A percentile compares a stretch with the other conserved stretches of the same genome.
Evolutionary conservation across 495 filamentous ascomycete genomes (phyloP).

Genomic region (Daldinia grandis): DNA sequence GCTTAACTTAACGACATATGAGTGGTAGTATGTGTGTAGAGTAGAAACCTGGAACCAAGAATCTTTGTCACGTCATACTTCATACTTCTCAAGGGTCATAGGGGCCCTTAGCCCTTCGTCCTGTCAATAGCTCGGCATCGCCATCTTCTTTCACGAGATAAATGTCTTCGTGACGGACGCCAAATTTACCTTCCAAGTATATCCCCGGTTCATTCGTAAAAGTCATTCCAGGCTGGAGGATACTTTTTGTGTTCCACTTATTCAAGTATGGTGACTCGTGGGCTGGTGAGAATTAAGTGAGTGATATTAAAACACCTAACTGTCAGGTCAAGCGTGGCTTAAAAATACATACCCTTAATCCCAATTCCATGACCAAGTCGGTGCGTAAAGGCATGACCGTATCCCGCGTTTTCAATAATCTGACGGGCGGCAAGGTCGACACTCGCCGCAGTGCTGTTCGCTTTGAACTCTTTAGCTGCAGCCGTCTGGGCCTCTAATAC

Average conservation of each 20-base stretch:
- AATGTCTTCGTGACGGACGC: constrained; percentile 64
- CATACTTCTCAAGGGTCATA: constrained; percentile 55
- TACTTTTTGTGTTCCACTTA: constrained; percentile 56
- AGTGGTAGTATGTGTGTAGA: too few species aligned
- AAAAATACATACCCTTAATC: constrained; percentile 60
- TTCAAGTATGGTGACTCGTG: constrained; percentile 66
- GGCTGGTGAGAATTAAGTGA: constrained; percentile 44
- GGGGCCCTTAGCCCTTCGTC: constrained; percentile 52
- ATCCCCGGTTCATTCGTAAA: constrained; percentile 66
- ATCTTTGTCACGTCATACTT: background rate
- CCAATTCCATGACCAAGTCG: constrained; percentile 66
- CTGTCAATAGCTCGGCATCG: constrained; percentile 58
- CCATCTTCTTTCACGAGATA: constrained; percentile 57
- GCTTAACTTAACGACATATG: too few species aligned
- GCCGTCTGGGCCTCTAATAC: constrained; percentile 61
- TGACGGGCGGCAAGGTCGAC: constrained; percentile 63
- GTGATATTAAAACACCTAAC: background rate
- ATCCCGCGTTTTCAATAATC: constrained; percentile 61
- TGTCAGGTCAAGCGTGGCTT: too few species aligned
- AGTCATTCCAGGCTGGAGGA: constrained; percentile 59
- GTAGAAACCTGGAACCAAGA: too few species aligned
- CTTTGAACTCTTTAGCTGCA: constrained; percentile 52
- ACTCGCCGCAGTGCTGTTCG: constrained; percentile 57
- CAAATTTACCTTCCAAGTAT: constrained; percentile 62
- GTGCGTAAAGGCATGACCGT: constrained; percentile 63